These are phyloP conservation scores for Lichtheimia corymbifera DNA, from an alignment of 371 early-diverging fungal genomes.

Conservation along the genomic window DNA sequence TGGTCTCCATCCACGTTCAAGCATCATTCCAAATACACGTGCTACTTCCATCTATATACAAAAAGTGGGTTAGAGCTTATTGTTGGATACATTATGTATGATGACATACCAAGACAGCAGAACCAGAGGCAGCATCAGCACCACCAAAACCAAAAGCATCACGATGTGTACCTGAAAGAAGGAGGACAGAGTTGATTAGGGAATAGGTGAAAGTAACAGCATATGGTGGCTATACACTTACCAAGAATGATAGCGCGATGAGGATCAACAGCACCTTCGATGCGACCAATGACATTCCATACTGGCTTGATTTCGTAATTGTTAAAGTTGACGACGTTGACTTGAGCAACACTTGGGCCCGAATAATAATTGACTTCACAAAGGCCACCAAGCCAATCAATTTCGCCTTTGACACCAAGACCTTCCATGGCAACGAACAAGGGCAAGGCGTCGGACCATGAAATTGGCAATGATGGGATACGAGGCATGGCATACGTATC, in stretches of 20 bases:
- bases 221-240: constrained; percentile 13
- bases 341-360: constrained; percentile 52
- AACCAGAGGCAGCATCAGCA: constrained; percentile 63
- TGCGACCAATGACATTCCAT: constrained; percentile 65
- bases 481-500: constrained; percentile 47
- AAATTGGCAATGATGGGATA: constrained; percentile 70
- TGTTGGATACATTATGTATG: background rate
- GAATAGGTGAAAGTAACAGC: background rate
- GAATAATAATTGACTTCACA: constrained; percentile 50
- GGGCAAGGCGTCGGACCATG: constrained; percentile 64
- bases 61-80: background rate
- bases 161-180: constrained; percentile 56
- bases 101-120: constrained; percentile 51
- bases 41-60: constrained; percentile 55
- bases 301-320: constrained; percentile 55
- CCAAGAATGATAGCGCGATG: constrained; percentile 60
- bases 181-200: background rate
- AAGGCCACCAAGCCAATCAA: constrained; percentile 51
- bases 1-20: constrained; percentile 67
- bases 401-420: constrained; percentile 33
- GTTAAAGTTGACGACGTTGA: constrained; percentile 57
- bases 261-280: constrained; percentile 56
- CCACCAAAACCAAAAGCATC: constrained; percentile 70
- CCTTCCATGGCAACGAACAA: constrained; percentile 51
- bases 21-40: constrained; percentile 53